Base-by-base conservation (phyloP, 2,329 filamentous ascomycete genomes). In the Domatiomyces globalis region DNA sequence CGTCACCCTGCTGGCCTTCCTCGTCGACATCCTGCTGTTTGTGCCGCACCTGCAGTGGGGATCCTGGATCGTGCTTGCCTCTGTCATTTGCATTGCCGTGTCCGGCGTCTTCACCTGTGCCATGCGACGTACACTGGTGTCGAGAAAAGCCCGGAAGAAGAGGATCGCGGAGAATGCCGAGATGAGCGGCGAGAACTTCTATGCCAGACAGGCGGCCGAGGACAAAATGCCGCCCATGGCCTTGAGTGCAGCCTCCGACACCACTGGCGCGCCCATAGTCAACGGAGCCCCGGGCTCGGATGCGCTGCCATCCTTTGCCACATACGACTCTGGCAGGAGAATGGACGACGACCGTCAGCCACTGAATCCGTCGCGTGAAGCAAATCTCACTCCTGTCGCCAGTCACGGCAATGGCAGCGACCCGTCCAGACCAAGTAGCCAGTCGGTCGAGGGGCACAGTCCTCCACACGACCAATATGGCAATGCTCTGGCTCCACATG, bases 151-250 rank as follows among this genome's bases (percentile, higher is more conserved):
- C n/a, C 79, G 89, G 56, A 89, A 92, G 75, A 87, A 83, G 72
- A 80, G 87, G 45, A 94, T 96, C 64, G 87, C 82, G 2, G 85
- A 94, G 67, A 95, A 96, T 65, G 87, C 89, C 6, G 89, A 96
- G 65, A 96, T 96, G 89, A 96, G 86, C 65, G 90, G 90, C 25
- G 82, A 92, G 62, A 92, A 89, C 63, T 95, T 84, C 66, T 95
- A 94, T 68, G 84, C 83, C 62, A 77, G 83, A 53, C 69, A 76
- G 60, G 65, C 68, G 59, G 66, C 66, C 9, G 52, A 61, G 53
- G 58, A 61, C 18, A 61, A 64, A 27, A 61, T 66, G 29, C 57
- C 63, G 17, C 57, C 62, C 46, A 53, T 63, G 43, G 62, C 60
- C 45, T 22, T 76, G 22, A 74, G 76, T 29, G 72, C 75, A 2